Evolutionary conservation across 192 early-diverging fungal genomes (phyloP).

Genomic region (Linderina pennispora): DNA sequence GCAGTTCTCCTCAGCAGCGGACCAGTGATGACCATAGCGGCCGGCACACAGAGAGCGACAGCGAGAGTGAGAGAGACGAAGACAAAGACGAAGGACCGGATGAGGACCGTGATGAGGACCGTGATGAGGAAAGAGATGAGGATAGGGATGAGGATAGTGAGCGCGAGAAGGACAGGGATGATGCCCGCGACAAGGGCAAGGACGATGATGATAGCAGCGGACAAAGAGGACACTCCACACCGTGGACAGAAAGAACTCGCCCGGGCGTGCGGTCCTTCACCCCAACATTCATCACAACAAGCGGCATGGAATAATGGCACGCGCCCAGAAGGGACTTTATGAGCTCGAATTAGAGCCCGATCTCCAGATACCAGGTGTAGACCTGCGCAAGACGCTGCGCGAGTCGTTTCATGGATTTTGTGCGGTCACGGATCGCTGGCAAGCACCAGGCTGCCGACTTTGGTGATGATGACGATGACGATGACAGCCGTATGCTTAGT

Average conservation of each 20-base stretch:
- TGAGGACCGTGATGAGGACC: constrained; percentile 6
- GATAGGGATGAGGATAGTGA: constrained; percentile 1
- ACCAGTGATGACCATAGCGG: constrained; percentile 2
- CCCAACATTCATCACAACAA: too few species aligned
- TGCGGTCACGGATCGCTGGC: too few species aligned
- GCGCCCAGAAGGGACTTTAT: too few species aligned
- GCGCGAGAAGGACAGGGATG: background rate
- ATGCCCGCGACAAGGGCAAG: background rate
- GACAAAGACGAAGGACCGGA: background rate
- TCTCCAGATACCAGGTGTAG: too few species aligned
- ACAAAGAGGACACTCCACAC: constrained; percentile 1
- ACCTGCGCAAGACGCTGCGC: too few species aligned
- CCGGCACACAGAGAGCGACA: background rate
- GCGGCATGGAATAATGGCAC: too few species aligned
- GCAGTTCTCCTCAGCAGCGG: too few species aligned
- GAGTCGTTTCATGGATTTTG: too few species aligned
- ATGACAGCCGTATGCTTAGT: background rate
- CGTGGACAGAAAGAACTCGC: too few species aligned
- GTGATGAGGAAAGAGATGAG: background rate
- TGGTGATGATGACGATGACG: background rate
- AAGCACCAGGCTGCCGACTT: background rate
- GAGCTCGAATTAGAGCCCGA: too few species aligned
- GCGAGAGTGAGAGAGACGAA: background rate
- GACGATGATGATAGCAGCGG: background rate
- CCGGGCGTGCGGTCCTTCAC: too few species aligned